Percentiles rank a stretch among this genome's conserved stretches.
These are phyloP conservation scores for Flammula alnicola DNA, from an alignment of 1,284 basidiomycete species.

Conservation along the genomic window DNA sequence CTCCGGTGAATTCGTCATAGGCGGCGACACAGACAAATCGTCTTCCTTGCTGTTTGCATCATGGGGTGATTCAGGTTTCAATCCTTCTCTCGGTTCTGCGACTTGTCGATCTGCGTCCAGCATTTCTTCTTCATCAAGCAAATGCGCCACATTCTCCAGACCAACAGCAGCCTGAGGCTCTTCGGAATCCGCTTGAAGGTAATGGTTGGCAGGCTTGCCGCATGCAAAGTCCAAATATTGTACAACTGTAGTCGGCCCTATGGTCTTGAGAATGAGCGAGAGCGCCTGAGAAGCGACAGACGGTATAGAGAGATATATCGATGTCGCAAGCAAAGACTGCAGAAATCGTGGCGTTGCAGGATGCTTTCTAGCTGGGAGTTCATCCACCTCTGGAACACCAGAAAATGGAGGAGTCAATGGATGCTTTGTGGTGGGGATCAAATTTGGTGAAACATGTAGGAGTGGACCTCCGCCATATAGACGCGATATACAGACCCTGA, in stretches of 20 bases:
- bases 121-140: constrained; percentile 39
- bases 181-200: constrained; percentile 42
- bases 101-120: background rate
- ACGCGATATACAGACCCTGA: constrained; percentile 80
- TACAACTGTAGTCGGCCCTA: constrained; percentile 80
- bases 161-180: constrained; percentile 68
- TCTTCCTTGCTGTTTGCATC: constrained; percentile 12
- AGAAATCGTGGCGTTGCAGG: constrained; percentile 83
- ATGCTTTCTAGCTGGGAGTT: constrained; percentile 59
- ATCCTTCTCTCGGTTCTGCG: constrained; percentile 3
- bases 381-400: constrained; percentile 33
- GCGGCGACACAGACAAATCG: constrained; percentile 11
- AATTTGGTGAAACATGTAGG: constrained; percentile 66
- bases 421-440: constrained; percentile 66
- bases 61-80: background rate
- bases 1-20: constrained; percentile 20
- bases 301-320: constrained; percentile 86
- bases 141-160: constrained; percentile 69
- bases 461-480: constrained; percentile 87
- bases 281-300: constrained; percentile 78
- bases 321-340: constrained; percentile 84
- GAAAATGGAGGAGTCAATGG: constrained; percentile 75
- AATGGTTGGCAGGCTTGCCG: constrained; percentile 68
- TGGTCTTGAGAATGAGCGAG: constrained; percentile 70
- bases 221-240: constrained; percentile 86